Base-by-base conservation (phyloP, 2,329 filamentous ascomycete species). In the Tolypocladium paradoxum region DNA sequence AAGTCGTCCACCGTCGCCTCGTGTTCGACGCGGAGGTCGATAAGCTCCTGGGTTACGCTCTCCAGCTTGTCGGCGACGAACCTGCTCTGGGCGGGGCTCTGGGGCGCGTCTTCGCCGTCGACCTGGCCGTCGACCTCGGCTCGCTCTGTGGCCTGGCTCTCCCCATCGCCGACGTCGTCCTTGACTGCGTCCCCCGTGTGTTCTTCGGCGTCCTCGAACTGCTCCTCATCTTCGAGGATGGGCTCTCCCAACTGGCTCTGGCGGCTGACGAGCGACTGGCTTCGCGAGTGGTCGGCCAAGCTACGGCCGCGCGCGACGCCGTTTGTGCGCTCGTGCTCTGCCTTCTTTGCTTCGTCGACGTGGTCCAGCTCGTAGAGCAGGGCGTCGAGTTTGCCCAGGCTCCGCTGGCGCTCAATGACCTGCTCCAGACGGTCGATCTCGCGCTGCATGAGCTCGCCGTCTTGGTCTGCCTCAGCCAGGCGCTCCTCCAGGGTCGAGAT, bases 401-500 rank as follows among this genome's bases (percentile, higher is more conserved):
- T 96, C 55, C 93, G 82, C 69, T 99, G 93, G 49, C 95, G 88
- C 69, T 97, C 92, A 50, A 99, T 84, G 8, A 99, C 90, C 68
- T 96, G 89, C 69, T 97, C 93, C 14, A 99, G 77, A 35, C 92
- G 84, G 63, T 96, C 89, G 57, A 99, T 88, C 65, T 99, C 93
- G 36, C 92, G 88, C 68, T 96, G 90, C 92, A 99, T 96, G 56
- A 96, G 75, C 67, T 97, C 93, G 58, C 89, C 84, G 65, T 99
- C 93, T 68, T 97, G 92, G 63, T 99, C 93, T 2, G 92, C 87
- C 70, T 99, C 93, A 0, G 93, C 93, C 9, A 99, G 79, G 24
- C 92, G 87, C 71, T 97, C 93, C 67, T 99, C 93, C 12, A 99
- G 75, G 0, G 91, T 97, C 1, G 92, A 95, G 51, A 99, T 97